Evolutionary conservation across 805 yeast genomes (phyloP).

Genomic region (Saturnispora besseyi): DNA sequence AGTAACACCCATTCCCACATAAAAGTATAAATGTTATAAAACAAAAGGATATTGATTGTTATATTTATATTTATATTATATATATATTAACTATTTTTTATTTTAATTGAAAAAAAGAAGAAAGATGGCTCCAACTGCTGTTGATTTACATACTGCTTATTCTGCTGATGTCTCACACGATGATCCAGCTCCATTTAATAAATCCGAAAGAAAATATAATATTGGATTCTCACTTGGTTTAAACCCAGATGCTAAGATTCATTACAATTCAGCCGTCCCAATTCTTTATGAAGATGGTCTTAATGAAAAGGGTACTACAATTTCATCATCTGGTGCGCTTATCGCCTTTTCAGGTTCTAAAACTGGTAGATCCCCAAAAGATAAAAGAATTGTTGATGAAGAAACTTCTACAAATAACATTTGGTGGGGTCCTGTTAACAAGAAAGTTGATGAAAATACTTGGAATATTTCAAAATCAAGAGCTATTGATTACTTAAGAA

Average conservation of each 20-base stretch:
- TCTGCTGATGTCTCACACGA: conserved; percentile 19
- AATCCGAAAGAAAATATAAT: conserved; percentile 22
- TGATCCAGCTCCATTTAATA: conserved; percentile 18
- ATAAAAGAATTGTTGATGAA: conserved; percentile 96
- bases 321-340: conserved; percentile 87
- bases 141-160: conserved; percentile 28
- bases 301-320: conserved; percentile 81
- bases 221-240: conserved; percentile 35
- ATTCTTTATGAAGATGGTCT: conserved; percentile 91
- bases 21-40: background rate
- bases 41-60: background rate
- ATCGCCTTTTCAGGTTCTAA: conserved; percentile 93
- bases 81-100: no score
- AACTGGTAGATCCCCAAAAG: conserved; percentile 98
- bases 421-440: conserved; percentile 99
- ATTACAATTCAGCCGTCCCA: conserved; percentile 92
- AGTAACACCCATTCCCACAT: background rate
- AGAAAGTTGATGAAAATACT: conserved; percentile 85
- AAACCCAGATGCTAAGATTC: conserved; percentile 54
- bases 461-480: conserved; percentile 95
- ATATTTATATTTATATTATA: background rate
- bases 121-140: conserved; percentile 34
- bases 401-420: conserved; percentile 70
- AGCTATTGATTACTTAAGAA: conserved; percentile 93
- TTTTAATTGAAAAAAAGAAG: background rate